Base-by-base conservation (phyloP, 176 grass and related monocot genomes). In the Echinochloa phyllopogon region DNA sequence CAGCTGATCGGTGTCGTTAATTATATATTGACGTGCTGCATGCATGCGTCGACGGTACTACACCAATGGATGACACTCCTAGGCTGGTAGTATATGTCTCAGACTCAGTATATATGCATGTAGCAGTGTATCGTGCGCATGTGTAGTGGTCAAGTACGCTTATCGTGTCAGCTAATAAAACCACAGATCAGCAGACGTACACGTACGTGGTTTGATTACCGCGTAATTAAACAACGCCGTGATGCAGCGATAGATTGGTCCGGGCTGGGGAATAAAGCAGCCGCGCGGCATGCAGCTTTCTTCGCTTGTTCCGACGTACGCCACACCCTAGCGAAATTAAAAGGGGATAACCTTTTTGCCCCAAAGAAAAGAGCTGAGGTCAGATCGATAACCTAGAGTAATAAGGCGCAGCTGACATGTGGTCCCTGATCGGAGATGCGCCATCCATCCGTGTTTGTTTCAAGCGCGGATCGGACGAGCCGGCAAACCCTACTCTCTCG, bases 221-320 rank as follows among this genome's bases (percentile, higher is more conserved):
- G 12, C 42, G 56, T 42, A 33, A 33, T 33, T 33, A 70, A 44
- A 70, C 44, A 72, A 61, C 8, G 20, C 18, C 58, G 24, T 20
- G 6, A 16, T 45, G 20, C 51, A n/a, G 23, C 21, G 72, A n/a
- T n/a, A n/a, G n/a, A 29, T 51, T 89, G 63, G 63, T 36, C 21
- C 4, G 0, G 33, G 18, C 9, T 5, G 20, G 71, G 10, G 48
- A 73, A 39, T 20, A 84, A 65, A 82, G 60, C 86, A 40, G 49
- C 18, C 55, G 0, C 55, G 1, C 57, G 86, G 63, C 80, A n/a
- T n/a, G n/a, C n/a, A 76, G 62, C 77, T 65, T 66, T 74, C 11
- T 66, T 74, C 11, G 38, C 58, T 38, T 65, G 57, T 80, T 80
- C 50, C 44, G 62, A 76, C 72, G 37, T 16, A 5, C 6, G 10